phyloP scores from a whole-genome alignment of 2,329 filamentous ascomycete species.

The Cordyceps javanica region DNA sequence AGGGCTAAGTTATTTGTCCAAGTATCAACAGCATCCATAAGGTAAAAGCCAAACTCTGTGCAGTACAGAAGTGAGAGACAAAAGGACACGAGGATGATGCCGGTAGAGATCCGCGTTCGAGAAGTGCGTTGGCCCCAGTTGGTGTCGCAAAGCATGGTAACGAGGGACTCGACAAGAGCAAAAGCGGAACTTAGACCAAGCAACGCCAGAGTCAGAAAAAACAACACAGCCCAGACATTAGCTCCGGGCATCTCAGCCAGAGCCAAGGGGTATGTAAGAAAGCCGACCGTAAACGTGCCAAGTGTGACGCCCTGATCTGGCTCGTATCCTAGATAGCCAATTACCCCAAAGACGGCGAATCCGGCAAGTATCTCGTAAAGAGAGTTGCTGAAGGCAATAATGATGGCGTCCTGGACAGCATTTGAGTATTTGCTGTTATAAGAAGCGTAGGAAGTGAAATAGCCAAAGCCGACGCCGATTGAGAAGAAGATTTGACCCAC shows the following conservation, averaged over 20 bases:
- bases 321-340: conserved; percentile 34
- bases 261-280: conserved; percentile 46
- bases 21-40: conserved; percentile 44
- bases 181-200: conserved; percentile 49
- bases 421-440: no score
- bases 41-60: conserved; percentile 47
- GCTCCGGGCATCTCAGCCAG: conserved; percentile 48
- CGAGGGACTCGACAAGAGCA: conserved; percentile 45
- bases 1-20: conserved; percentile 47
- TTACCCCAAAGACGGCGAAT: no score
- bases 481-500: no score
- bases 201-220: conserved; percentile 48
- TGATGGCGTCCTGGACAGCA: no score
- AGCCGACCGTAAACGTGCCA: conserved; percentile 47
- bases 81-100: conserved; percentile 37
- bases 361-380: no score
- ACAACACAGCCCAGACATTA: conserved; percentile 47
- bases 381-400: no score
- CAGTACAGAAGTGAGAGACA: conserved; percentile 47
- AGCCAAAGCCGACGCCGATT: no score
- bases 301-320: conserved; percentile 29
- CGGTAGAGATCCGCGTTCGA: conserved; percentile 36
- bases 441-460: no score
- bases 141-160: conserved; percentile 43
- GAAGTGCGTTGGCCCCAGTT: conserved; percentile 31